Evolutionary conservation across 495 filamentous ascomycete genomes (phyloP).

Genomic region (Parathielavia appendiculata): DNA sequence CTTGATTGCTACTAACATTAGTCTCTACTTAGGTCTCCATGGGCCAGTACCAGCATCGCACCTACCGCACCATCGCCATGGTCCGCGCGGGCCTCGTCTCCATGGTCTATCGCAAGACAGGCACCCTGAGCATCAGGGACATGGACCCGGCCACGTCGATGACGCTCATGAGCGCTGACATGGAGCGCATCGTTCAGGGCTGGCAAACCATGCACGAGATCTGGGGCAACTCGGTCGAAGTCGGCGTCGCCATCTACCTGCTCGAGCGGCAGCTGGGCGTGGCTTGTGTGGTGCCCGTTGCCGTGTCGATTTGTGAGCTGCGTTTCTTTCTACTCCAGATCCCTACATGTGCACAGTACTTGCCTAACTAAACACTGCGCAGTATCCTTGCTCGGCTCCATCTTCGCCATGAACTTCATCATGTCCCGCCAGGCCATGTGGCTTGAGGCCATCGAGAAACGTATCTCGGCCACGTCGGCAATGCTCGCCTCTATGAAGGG

Average conservation of each 20-base stretch:
- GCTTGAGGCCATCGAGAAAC: conserved; percentile 48
- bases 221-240: conserved; percentile 48
- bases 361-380: background rate
- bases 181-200: conserved; percentile 39
- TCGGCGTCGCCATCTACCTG: conserved; percentile 53
- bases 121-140: conserved; percentile 38
- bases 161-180: conserved; percentile 56
- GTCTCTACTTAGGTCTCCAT: conserved; percentile 36
- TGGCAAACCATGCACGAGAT: conserved; percentile 40
- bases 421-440: conserved; percentile 47
- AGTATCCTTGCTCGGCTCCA: conserved; percentile 29
- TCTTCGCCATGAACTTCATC: conserved; percentile 41
- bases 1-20: no score
- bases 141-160: conserved; percentile 50
- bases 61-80: conserved; percentile 59
- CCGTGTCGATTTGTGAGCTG: conserved; percentile 43
- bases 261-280: conserved; percentile 51
- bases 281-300: conserved; percentile 50
- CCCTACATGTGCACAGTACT: background rate
- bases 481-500: conserved; percentile 58
- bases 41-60: conserved; percentile 51
- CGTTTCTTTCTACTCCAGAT: background rate
- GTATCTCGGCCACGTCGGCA: conserved; percentile 48
- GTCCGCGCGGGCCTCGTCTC: conserved; percentile 52
- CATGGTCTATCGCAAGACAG: conserved; percentile 53